A percentile compares a stretch with the other conserved stretches of the same genome.
These are phyloP conservation scores for Prinsepia uniflora DNA, from an alignment of 306 rosid genomes.

Conservation along the genomic window DNA sequence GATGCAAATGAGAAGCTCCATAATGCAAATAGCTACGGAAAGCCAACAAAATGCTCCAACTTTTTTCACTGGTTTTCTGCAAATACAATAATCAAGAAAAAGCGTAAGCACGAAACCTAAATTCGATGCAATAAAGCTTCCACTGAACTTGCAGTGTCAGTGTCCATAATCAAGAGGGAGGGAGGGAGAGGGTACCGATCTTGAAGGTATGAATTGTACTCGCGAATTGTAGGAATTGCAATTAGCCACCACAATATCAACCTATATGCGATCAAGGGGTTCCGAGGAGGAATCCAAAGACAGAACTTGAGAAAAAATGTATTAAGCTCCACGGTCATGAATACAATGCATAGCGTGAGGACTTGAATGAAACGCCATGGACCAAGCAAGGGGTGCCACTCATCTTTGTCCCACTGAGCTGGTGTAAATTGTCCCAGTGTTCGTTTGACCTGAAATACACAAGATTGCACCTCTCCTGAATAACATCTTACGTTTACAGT, in stretches of 20 bases:
- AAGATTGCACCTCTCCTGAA: background rate
- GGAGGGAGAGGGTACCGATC: constrained; percentile 64
- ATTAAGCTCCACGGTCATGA: constrained; percentile 94
- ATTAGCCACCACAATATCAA: constrained; percentile 96
- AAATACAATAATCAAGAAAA: background rate
- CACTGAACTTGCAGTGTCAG: background rate
- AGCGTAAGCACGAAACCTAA: background rate
- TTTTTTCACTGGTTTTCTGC: constrained; percentile 87
- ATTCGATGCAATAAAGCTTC: background rate
- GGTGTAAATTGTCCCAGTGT: constrained; percentile 92
- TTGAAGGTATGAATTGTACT: constrained; percentile 94
- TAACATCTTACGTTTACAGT: background rate
- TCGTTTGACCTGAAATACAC: constrained; percentile 69
- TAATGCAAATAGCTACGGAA: constrained; percentile 89
- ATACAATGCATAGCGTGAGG: constrained; percentile 70
- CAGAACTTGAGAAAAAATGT: constrained; percentile 93
- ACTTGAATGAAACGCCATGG: constrained; percentile 99
- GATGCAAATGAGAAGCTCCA: constrained; percentile 95
- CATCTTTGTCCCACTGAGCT: constrained; percentile 98
- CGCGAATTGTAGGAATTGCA: constrained; percentile 96
- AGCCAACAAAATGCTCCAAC: constrained; percentile 99
- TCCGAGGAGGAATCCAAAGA: constrained; percentile 94
- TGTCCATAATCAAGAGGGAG: constrained; percentile 1
- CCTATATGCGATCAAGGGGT: constrained; percentile 84
- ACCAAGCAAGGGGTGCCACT: constrained; percentile 97